Evolutionary conservation across 139 green algal species (phyloP), one percentile per base, ranked within the genome.

Genomic region (Dunaliella sp.): DNA sequence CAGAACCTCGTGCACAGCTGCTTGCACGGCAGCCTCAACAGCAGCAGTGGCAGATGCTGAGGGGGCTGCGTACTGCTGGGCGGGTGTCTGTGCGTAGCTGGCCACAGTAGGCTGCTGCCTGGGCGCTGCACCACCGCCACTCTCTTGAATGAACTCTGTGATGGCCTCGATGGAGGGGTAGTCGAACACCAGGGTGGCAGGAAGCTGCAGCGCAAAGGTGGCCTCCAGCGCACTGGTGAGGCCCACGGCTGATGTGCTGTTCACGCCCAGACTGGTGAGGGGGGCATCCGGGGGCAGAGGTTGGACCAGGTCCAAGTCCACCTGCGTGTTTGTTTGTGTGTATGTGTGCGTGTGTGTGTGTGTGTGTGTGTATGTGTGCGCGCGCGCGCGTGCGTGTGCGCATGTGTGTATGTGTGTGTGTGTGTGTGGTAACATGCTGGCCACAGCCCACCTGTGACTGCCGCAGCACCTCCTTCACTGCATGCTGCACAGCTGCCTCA

Each of bases 141-240:
- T 57, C 35, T 86, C 73, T 36, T 30, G 1, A n/a, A 93, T 74
- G 79, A 88, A 88, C 30, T 30, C 38, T 26, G 84, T 73, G 3
- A 94, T 81, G 38, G 79, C 87, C n/a, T 28, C 25, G 0, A 89
- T 72, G 3, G 91, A 91, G 2, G 93, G 92, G 86, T 94, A 93
- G 88, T 96, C 94, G 57, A 95, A 94, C 33, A 84, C 88, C 25
- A 95, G 83, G 0, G 93, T 95, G 32, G 89, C 83, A 1, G 94
- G 90, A 48, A 95, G 88, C 37, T 88, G 73, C n/a, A 93, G 24
- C 34, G 32, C 85, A 59, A 87, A 35, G 1, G 48, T 73, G 7
- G 75, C 58, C 78, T 93, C 88, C 85, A 95, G 85, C 0, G 32
- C 31, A 0, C 30, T 37, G 21, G 86, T 86, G 74, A 95, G 83